Evolutionary conservation across 192 early-diverging fungal genomes (phyloP), one percentile per base, ranked within the genome.

Genomic region (Backusella circina): DNA sequence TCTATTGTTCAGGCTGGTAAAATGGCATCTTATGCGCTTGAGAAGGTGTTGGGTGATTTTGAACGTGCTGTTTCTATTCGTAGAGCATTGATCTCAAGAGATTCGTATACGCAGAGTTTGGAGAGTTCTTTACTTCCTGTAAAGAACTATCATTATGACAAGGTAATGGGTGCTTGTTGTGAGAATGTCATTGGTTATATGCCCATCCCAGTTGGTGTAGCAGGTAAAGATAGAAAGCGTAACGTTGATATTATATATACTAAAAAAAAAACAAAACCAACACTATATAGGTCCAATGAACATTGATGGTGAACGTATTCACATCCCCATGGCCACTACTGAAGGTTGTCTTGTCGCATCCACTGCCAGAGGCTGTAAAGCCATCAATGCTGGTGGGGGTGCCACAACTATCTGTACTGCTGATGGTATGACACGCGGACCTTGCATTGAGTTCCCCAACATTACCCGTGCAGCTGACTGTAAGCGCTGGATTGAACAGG

Each of bases 141-240:
- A 76, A 83, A 93, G 61, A 88, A 93, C 81, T 98, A 97, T 79
- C 93, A 95, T 83, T 98, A 98, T 79, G 85, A 87, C 75, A 92
- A 93, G 78, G 93, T 98, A 5, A 88, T 91, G 77, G 96, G 96
- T 16, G 89, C 92, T 73, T 98, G 96, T 86, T 98, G 96, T 79
- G 96, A 98, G 82, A 98, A 97, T 83, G 96, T 98, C 9, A 91
- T 98, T 76, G 96, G 96, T 64, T 92, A 97, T 70, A 89, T 95
- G 86, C 96, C 95, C 6, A 80, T 98, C 44, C 96, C 96, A 2
- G 90, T 98, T 6, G 96, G 96, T 71, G 90, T 98, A 79, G 95
- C 95, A 18, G 96, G 75, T 71, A 75, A 67, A 26, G n/a, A 2
- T n/a, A 35, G 18, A n/a, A n/a, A n/a, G n/a, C n/a, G n/a, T n/a